Evolutionary conservation across 225 moss, liverwort and hornwort genomes (phyloP), one percentile per base, ranked within the genome.

Genomic region (Pseudisothecium myosuroides): DNA sequence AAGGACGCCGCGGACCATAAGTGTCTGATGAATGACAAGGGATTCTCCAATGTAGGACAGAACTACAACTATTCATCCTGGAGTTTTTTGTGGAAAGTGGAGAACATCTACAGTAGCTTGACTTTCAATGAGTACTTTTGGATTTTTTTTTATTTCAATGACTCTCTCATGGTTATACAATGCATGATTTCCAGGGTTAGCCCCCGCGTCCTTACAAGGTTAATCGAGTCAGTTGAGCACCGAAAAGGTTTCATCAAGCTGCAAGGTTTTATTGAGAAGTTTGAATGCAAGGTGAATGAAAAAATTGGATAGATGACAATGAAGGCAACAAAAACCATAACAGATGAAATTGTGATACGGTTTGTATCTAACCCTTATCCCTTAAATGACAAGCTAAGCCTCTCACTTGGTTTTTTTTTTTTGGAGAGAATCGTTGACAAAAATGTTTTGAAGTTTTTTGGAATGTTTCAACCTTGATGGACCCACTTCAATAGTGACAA

Each of bases 381-480:
- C 0, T 21, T 34, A 10, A 31, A 20, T 0, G 0, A 18, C 12
- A 49, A 4, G 10, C 7, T 18, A 19, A 31, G 19, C 2, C 5
- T 1, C 0, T 11, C 0, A 7, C 7, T 75, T 75, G 49, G 2
- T 19, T 75, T 49, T 31, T n/a, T n/a, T n/a, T n/a, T n/a, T n/a
- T n/a, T n/a, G n/a, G 31, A 75, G 2, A 49, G 19, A 43, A 75
- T 75, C 0, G 4, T 75, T 49, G 32, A 32, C 3, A 28, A 72
- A 75, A 31, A 49, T 6, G 1, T 12, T 31, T 31, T 19, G 7
- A 4, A 31, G 19, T 31, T 32, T 18, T 19, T 19, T 31, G 4
- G 12, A 19, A 50, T 75, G 11, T 31, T 45, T 74, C 11, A 74
- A 74, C 4, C 47, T 18, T 47, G 1, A n/a, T 18, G 4, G 0